These are phyloP conservation scores for Favolaschia claudopus DNA, from an alignment of 768 basidiomycete genomes.

Conservation along the genomic window DNA sequence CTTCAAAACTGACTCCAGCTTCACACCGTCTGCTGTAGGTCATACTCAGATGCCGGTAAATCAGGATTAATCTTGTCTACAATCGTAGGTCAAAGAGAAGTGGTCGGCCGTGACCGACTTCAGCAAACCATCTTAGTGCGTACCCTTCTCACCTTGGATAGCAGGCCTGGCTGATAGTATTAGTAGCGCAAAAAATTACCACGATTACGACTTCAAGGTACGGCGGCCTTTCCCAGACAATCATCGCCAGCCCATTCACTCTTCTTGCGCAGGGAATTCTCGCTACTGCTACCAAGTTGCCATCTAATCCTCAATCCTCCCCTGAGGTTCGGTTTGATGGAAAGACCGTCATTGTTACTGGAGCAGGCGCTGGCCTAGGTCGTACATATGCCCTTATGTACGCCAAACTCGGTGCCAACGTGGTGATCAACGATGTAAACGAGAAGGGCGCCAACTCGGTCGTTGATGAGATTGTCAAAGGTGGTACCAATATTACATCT, in stretches of 20 bases:
- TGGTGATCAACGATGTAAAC: conserved; percentile 95
- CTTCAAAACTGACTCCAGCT: conserved; percentile 89
- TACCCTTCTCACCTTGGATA: conserved; percentile 1
- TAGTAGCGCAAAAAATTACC: conserved; percentile 69
- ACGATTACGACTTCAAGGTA: conserved; percentile 70
- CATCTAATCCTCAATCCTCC: conserved; percentile 73
- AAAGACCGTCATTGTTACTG: conserved; percentile 93
- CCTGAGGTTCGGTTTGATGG: conserved; percentile 83
- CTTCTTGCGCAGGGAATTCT: conserved; percentile 56
- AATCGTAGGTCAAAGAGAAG: conserved; percentile 73
- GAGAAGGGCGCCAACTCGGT: conserved; percentile 85
- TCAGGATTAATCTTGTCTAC: background rate
- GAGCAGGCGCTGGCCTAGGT: conserved; percentile 94
- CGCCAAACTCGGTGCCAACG: conserved; percentile 91
- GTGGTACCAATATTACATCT: conserved; percentile 45
- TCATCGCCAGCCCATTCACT: background rate
- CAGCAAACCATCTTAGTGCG: conserved; percentile 71
- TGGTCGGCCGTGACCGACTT: conserved; percentile 89
- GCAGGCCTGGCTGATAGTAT: conserved; percentile 19
- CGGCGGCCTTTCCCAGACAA: conserved; percentile 15
- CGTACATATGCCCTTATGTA: conserved; percentile 93
- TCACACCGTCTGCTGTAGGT: conserved; percentile 91
- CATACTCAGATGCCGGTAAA: background rate
- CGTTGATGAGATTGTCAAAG: conserved; percentile 84
- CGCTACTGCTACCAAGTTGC: conserved; percentile 65